phyloP scores from a whole-genome alignment of 495 filamentous ascomycete species.

The Trichoderma erinaceum region DNA sequence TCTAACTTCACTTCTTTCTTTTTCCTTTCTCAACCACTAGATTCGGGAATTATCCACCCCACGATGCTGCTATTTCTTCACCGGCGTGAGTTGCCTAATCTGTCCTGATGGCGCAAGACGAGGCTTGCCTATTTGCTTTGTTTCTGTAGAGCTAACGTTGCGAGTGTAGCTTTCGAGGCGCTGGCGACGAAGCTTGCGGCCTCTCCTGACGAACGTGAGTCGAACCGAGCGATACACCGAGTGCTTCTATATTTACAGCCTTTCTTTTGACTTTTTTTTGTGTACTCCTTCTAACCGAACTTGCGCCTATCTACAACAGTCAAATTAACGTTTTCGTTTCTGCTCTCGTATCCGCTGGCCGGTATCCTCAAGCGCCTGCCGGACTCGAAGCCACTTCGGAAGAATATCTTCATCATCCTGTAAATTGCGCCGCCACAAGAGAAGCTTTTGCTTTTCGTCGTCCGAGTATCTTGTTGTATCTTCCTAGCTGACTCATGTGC shows the following conservation, averaged over 20 bases:
- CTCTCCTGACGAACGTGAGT: constrained; percentile 16
- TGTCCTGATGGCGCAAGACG: not conserved
- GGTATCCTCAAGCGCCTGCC: constrained; percentile 86
- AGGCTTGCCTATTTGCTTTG: not conserved
- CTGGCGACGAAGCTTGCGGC: constrained; percentile 7
- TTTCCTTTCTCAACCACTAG: not conserved
- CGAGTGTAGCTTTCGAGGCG: constrained; percentile 9
- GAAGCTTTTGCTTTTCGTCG: too few species aligned
- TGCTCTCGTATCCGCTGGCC: constrained; percentile 89
- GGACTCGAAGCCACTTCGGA: constrained; percentile 73
- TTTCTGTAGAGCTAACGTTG: too few species aligned
- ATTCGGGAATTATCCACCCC: not conserved
- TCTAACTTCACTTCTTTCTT: not conserved
- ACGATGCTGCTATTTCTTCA: not conserved
- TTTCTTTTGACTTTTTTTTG: not conserved
- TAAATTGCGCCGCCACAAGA: constrained; percentile 27
- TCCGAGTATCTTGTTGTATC: not conserved
- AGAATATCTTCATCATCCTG: constrained; percentile 84
- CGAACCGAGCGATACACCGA: not conserved
- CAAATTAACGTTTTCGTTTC: constrained; percentile 85
- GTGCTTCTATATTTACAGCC: not conserved
- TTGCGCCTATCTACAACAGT: constrained; percentile 47
- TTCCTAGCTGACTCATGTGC: not conserved
- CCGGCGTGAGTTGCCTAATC: not conserved
- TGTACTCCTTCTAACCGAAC: not conserved